Conservation (phyloP, 1,284 basidiomycete genomes). For the Malassezia caprae region DNA sequence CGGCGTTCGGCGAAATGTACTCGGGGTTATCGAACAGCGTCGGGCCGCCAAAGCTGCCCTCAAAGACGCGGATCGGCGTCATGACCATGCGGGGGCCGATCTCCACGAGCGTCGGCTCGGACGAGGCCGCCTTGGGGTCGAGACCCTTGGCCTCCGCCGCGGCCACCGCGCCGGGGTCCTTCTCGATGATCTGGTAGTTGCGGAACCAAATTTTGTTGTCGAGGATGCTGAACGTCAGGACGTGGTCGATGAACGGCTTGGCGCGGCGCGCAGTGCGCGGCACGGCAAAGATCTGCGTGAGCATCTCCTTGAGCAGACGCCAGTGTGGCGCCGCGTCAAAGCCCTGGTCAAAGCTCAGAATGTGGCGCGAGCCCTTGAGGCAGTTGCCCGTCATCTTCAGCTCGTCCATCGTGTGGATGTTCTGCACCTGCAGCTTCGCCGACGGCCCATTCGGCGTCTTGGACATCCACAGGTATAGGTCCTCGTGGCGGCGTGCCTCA, state of each 20-base stretch:
- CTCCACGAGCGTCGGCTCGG: conserved; percentile 41
- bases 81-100: conserved; percentile 96
- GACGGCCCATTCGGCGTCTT: conserved; percentile 96
- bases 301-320: conserved; percentile 79
- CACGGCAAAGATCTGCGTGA: conserved; percentile 91
- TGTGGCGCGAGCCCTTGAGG: conserved; percentile 82
- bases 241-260: conserved; percentile 97
- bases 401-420: conserved; percentile 99
- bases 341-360: conserved; percentile 81
- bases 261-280: conserved; percentile 76
- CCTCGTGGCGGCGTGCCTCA: conserved; percentile 78
- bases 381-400: conserved; percentile 99
- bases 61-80: conserved; percentile 94
- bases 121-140: conserved; percentile 41
- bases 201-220: conserved; percentile 99
- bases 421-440: conserved; percentile 94
- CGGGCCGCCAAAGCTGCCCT: conserved; percentile 70
- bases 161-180: conserved; percentile 52
- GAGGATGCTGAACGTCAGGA: conserved; percentile 86
- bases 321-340: conserved; percentile 87
- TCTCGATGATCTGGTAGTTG: conserved; percentile 73
- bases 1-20: conserved; percentile 76
- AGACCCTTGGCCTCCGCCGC: conserved; percentile 52
- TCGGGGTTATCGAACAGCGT: conserved; percentile 95
- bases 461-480: conserved; percentile 91